phyloP scores from a whole-genome alignment of 345 rosid genomes.

The Euphorbia pulcherrima region DNA sequence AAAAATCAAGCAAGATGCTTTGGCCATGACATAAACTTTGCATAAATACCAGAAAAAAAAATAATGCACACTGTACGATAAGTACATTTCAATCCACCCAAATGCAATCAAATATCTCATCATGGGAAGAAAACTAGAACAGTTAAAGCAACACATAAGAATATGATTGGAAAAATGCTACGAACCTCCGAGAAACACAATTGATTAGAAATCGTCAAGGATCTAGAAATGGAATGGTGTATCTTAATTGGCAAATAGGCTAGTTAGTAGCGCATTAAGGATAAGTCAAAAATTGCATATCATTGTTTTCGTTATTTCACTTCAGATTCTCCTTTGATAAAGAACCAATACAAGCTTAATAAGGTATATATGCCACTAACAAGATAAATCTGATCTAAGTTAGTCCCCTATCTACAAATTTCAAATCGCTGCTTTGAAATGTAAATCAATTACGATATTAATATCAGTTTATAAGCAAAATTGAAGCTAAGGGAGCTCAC shows the following conservation, averaged over 20 bases:
- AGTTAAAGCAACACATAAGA: not conserved
- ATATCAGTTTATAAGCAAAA: not conserved
- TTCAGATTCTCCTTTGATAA: not conserved
- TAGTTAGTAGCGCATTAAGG: too few relatives aligned
- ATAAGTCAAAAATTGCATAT: not conserved
- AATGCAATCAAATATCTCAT: not conserved
- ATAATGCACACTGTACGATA: not conserved
- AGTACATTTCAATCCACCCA: not conserved
- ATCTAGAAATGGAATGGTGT: not conserved
- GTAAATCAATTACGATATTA: not conserved
- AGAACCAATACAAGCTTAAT: not conserved
- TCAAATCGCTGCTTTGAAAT: not conserved
- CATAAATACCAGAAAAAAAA: not conserved
- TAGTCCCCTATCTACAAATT: not conserved
- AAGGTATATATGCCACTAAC: not conserved
- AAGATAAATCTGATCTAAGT: not conserved
- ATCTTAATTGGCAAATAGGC: not conserved
- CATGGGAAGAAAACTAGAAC: not conserved
- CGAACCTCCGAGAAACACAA: not conserved
- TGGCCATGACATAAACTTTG: not conserved
- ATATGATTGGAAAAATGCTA: not conserved
- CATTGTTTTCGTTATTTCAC: not conserved
- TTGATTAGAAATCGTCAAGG: not conserved
- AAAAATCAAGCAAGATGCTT: not conserved
- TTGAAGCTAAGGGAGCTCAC: conserved; percentile 26